These are phyloP conservation scores for Cokeromyces recurvatus DNA, from an alignment of 371 early-diverging fungal genomes.

Conservation along the genomic window DNA sequence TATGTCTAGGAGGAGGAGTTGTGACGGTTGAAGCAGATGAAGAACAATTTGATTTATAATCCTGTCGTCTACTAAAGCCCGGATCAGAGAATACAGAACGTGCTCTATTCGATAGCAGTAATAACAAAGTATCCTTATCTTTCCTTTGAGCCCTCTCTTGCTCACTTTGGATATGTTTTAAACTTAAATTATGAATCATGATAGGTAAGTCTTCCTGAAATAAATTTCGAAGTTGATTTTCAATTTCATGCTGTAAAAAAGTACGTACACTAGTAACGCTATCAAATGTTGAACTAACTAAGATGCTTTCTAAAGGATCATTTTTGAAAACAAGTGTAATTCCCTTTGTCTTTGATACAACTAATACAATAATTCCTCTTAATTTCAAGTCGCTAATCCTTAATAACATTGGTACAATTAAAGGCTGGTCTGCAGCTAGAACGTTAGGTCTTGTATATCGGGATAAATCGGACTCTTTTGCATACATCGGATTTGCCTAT, in stretches of 20 bases:
- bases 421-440: slow-evolving; percentile 87
- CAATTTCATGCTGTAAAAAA: slow-evolving; percentile 90
- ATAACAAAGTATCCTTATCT: too few species aligned
- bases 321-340: slow-evolving; percentile 95
- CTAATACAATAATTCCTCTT: slow-evolving; percentile 88
- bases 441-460: slow-evolving; percentile 65
- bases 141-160: too few species aligned
- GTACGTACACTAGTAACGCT: slow-evolving; percentile 78
- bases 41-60: too few species aligned
- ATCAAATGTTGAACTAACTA: slow-evolving; percentile 94
- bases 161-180: too few species aligned
- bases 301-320: slow-evolving; percentile 90
- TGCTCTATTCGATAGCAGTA: too few species aligned
- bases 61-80: too few species aligned
- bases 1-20: too few species aligned
- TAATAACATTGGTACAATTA: slow-evolving; percentile 94
- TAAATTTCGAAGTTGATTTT: slow-evolving; percentile 81
- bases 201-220: slow-evolving; percentile 92
- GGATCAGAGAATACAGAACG: too few species aligned
- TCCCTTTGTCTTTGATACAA: slow-evolving; percentile 87
- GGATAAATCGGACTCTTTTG: slow-evolving; percentile 55
- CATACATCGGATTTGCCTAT: slow-evolving; percentile 76
- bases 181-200: slow-evolving; percentile 86
- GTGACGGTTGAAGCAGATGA: too few species aligned
- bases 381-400: slow-evolving; percentile 85